Conservation (phyloP, 306 rosid genomes). For the Luffa acutangula region DNA sequence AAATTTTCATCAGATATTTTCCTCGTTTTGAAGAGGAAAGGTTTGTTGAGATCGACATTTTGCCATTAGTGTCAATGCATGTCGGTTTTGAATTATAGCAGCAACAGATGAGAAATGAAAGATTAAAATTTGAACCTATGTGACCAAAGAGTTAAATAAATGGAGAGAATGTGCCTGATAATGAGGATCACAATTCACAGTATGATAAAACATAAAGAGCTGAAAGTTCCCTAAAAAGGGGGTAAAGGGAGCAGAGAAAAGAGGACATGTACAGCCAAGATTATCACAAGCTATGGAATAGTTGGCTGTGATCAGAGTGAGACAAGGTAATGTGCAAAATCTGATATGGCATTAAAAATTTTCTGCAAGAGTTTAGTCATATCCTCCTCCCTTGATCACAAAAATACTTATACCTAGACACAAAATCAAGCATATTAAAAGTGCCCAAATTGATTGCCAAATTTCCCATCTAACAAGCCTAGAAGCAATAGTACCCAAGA, state of each 20-base stretch:
- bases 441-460: neutral
- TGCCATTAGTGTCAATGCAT: neutral
- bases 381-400: neutral
- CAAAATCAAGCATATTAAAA: neutral
- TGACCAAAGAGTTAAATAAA: neutral
- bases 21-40: neutral
- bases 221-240: neutral
- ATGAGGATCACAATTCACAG: neutral
- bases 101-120: neutral
- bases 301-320: neutral
- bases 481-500: neutral
- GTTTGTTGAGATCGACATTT: neutral
- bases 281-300: neutral
- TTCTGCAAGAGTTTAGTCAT: neutral
- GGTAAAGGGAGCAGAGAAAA: neutral
- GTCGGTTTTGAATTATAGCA: neutral
- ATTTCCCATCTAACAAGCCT: neutral
- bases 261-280: neutral
- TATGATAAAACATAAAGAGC: neutral
- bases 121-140: neutral
- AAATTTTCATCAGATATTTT: neutral
- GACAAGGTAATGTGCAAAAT: neutral
- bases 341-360: neutral
- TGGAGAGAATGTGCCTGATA: neutral
- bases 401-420: neutral